phyloP scores from a whole-genome alignment of 495 filamentous ascomycete species.

The Tuber aestivum region DNA sequence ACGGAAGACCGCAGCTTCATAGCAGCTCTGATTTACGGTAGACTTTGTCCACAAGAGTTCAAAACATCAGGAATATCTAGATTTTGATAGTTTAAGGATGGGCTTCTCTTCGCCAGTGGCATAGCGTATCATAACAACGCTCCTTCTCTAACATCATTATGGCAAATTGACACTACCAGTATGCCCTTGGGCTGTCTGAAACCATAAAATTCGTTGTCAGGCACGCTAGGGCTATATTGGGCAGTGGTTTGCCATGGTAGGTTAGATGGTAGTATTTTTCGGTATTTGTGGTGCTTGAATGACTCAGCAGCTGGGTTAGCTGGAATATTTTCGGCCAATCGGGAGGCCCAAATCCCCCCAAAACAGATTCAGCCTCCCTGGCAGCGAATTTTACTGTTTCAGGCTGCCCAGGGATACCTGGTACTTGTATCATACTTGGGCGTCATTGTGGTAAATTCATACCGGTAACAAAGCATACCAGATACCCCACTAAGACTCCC shows the following conservation, averaged over 20 bases:
- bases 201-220: no score
- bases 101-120: not conserved
- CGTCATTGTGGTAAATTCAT: not conserved
- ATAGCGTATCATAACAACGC: not conserved
- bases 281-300: no score
- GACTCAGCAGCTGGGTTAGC: no score
- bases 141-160: not conserved
- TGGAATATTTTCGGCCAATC: no score
- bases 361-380: no score
- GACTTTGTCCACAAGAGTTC: not conserved
- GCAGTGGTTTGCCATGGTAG: no score
- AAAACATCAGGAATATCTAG: not conserved
- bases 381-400: no score
- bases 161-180: not conserved
- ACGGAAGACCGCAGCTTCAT: not conserved
- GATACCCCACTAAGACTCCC: not conserved
- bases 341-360: no score
- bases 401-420: no score
- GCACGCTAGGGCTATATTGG: no score
- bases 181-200: no score
- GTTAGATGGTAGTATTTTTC: no score
- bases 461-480: not conserved
- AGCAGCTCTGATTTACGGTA: not conserved
- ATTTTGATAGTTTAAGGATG: not conserved
- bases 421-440: not conserved